Evolutionary conservation across 306 rosid genomes (phyloP), one percentile per base, ranked within the genome.

Genomic region (Vicia villosa): DNA sequence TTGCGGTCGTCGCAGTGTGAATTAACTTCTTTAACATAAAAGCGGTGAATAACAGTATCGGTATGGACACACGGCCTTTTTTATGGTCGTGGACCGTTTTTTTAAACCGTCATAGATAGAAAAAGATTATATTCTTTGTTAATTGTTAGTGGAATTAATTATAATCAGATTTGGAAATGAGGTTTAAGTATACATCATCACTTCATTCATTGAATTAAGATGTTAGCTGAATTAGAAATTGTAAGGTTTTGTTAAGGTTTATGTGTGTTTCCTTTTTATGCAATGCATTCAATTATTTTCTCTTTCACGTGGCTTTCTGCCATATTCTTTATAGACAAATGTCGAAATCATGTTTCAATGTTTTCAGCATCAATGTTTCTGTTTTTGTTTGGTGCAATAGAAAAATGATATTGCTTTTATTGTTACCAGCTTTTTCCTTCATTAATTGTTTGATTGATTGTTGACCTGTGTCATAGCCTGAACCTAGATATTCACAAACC

Each of bases 301-400:
- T 60, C 46, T 66, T 70, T 70, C 78, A 70, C 68, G 30, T 70
- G 60, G 60, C 55, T 66, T 73, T 69, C 50, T 59, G 52, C 24
- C 59, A 50, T 64, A 65, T n/a, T 67, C 66, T 49, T 60, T 56
- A 37, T 11, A 30, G 47, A 65, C 69, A 70, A 36, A 36, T 50
- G 73, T 69, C 83, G 65, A 52, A 70, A 60, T 74, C 69, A 38
- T 63, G 81, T 54, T 74, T 43, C 61, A 45, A 36, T 52, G 42
- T 68, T 70, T 41, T 50, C 46, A 24, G 71, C 20, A 70, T 74
- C 76, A 46, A 55, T 56, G 30, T 46, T 65, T 41, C 63, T 49
- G 52, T 37, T 63, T 74, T 11, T 74, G 65, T 63, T 75, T 78
- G 72, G 66, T 62, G 57, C 21, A 40, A 58, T 30, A 19, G 36